Evolutionary conservation across 2,329 filamentous ascomycete species (phyloP).

Genomic region (Penicillium sp.): DNA sequence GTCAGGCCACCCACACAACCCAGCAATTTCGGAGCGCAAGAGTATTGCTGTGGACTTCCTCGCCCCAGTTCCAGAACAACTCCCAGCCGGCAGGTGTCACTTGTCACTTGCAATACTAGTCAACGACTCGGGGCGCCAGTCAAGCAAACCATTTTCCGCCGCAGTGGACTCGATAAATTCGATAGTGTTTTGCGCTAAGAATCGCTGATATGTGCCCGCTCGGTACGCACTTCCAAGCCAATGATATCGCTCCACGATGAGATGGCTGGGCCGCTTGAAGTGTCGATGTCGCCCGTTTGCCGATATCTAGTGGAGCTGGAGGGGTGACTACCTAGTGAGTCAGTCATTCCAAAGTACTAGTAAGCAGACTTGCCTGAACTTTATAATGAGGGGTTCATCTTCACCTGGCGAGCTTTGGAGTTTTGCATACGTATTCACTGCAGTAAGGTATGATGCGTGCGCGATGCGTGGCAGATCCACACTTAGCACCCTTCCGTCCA

Average conservation of each 20-base stretch:
- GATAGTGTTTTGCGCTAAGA: constrained; percentile 9
- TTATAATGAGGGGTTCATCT: background rate
- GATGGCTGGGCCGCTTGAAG: background rate
- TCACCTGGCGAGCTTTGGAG: background rate
- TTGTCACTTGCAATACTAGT: background rate
- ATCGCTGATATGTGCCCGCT: background rate
- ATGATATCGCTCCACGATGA: background rate
- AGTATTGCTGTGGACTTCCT: no score
- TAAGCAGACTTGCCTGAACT: background rate
- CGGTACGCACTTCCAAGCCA: constrained; percentile 7
- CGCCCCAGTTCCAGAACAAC: no score
- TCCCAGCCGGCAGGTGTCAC: background rate
- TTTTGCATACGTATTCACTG: no score
- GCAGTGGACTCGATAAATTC: background rate
- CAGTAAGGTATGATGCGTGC: no score
- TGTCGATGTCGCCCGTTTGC: background rate
- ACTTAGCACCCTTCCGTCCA: background rate
- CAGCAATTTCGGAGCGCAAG: no score
- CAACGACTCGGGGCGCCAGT: background rate
- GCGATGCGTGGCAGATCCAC: background rate
- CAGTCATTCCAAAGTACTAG: background rate
- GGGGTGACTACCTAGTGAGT: no score
- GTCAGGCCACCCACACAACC: background rate
- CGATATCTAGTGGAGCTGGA: background rate
- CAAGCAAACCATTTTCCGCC: background rate